Conservation (phyloP, 352 stramenopile species). For the Phytophthora gonapodyides region DNA sequence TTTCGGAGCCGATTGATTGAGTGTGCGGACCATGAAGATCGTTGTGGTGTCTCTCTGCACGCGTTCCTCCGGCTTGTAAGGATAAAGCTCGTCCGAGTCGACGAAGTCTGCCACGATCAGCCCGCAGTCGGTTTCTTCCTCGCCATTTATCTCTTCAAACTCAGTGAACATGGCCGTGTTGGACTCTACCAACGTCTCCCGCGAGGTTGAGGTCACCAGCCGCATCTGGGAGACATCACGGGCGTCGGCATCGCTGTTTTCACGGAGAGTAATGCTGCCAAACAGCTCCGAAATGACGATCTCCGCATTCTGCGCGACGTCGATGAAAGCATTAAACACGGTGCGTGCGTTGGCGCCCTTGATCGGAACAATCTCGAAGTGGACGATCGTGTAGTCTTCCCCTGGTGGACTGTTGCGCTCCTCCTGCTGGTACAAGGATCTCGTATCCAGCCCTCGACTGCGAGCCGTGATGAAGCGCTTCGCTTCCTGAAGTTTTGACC, state of each 20-base stretch:
- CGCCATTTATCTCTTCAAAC: constrained; percentile 18
- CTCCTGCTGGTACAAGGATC: constrained; percentile 25
- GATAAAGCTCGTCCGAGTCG: constrained; percentile 49
- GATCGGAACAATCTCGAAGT: constrained; percentile 44
- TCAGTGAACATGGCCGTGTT: constrained; percentile 31
- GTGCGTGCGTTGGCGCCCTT: constrained; percentile 24
- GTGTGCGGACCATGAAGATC: constrained; percentile 31
- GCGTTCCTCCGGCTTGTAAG: constrained; percentile 39
- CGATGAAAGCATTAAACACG: constrained; percentile 48
- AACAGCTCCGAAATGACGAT: constrained; percentile 61
- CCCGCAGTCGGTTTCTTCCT: constrained; percentile 12
- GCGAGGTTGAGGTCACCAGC: constrained; percentile 38
- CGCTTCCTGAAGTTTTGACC: constrained; percentile 31
- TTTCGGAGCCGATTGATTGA: neutral
- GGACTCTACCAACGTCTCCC: constrained; percentile 26
- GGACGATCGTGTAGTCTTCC: constrained; percentile 41
- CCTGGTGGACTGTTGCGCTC: constrained; percentile 27
- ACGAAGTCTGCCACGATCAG: constrained; percentile 35
- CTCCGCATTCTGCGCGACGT: constrained; percentile 51
- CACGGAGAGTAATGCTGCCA: constrained; percentile 51
- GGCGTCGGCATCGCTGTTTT: constrained; percentile 48
- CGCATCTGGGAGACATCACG: constrained; percentile 47
- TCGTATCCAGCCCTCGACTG: constrained; percentile 28
- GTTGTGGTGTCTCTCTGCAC: constrained; percentile 40
- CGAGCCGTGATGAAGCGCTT: constrained; percentile 39